Conservation (phyloP, 2,329 filamentous ascomycete species). For the Beauveria rudraprayagi region DNA sequence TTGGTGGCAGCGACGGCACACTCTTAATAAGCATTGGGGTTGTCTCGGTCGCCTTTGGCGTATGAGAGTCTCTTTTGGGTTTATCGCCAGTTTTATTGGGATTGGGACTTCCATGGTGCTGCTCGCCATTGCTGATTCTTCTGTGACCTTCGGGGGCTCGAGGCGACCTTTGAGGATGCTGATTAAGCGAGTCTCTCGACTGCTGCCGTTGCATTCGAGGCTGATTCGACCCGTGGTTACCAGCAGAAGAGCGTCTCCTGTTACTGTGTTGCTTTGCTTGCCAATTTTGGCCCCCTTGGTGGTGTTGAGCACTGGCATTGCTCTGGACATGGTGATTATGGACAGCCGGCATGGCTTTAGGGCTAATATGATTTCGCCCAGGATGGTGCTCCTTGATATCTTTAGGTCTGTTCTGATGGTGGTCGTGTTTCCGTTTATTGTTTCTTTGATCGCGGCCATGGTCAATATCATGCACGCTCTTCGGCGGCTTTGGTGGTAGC, state of each 20-base stretch:
- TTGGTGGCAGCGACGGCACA: slow-evolving; percentile 4
- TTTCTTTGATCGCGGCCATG: slow-evolving; percentile 2
- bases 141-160: background rate
- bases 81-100: background rate
- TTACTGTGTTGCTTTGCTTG: background rate
- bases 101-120: background rate
- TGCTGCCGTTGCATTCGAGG: background rate
- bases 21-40: background rate
- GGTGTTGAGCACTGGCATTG: background rate
- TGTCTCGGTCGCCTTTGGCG: background rate
- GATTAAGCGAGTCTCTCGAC: background rate
- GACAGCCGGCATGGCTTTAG: background rate
- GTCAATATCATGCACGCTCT: slow-evolving; percentile 10
- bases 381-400: slow-evolving; percentile 10
- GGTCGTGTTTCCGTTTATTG: slow-evolving; percentile 8
- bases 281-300: background rate
- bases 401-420: background rate
- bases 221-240: background rate
- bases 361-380: slow-evolving; percentile 2
- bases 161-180: background rate
- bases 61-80: background rate
- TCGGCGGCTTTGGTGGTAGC: slow-evolving; percentile 10
- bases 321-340: background rate
- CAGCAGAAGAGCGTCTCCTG: background rate
- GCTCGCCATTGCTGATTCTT: slow-evolving; percentile 1